Evolutionary conservation across 2,329 filamentous ascomycete species (phyloP).

Genomic region (Cryphonectria nitschkei): DNA sequence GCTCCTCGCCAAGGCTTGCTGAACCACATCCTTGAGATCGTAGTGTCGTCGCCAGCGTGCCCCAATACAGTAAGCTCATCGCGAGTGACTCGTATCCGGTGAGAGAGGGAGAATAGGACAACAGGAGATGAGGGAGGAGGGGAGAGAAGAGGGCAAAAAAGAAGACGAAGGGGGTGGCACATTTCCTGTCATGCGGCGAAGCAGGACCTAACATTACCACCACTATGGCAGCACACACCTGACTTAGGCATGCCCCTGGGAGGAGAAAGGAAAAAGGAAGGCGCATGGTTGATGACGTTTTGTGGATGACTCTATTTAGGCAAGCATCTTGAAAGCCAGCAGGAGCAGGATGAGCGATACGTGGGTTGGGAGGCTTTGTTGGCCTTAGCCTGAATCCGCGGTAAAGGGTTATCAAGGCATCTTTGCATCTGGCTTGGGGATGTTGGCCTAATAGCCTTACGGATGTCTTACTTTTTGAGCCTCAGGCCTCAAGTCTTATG

Average conservation of each 20-base stretch:
- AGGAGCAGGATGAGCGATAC: not conserved
- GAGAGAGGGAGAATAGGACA: not conserved
- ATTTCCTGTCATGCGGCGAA: not conserved
- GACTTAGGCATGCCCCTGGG: not conserved
- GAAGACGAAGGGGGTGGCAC: not conserved
- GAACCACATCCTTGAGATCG: not conserved
- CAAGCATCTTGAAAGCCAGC: not conserved
- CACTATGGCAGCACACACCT: not conserved
- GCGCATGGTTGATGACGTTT: not conserved
- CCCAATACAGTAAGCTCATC: not conserved
- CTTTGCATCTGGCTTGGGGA: slow-evolving; percentile 19
- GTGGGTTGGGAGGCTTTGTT: not conserved
- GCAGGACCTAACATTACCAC: not conserved
- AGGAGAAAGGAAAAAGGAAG: not conserved
- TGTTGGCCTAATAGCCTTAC: slow-evolving; percentile 29
- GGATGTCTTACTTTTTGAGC: slow-evolving; percentile 1
- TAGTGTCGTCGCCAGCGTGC: not conserved
- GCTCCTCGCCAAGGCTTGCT: not conserved
- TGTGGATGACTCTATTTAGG: not conserved
- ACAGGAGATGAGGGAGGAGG: not conserved
- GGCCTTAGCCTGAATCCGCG: not conserved
- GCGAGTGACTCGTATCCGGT: not conserved
- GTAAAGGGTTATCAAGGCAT: slow-evolving; percentile 21
- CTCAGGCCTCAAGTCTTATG: slow-evolving; percentile 1
- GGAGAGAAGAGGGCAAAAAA: not conserved